Base-by-base conservation (phyloP, 768 basidiomycete genomes). In the Trametes coccinea region DNA sequence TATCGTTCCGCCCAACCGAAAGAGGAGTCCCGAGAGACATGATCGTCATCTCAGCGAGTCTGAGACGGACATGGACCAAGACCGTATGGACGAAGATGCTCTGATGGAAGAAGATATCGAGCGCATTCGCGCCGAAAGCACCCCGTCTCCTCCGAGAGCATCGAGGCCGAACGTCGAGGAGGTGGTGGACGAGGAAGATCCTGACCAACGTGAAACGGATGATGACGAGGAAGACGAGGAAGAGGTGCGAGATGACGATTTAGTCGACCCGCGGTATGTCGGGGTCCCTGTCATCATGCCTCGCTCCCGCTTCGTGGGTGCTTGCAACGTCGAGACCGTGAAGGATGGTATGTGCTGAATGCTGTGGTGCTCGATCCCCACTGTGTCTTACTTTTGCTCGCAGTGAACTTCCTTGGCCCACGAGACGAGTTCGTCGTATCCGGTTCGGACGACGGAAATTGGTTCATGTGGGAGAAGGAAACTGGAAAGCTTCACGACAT, bases 401-500 rank as follows among this genome's bases (percentile, higher is more conserved):
- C 34, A 93, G 93, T 93, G 40, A 95, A 92, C 71, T 95, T 92
- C 71, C 74, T 95, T 41, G 93, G 93, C 0, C 86, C 88, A 5
- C 74, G 75, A 45, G 89, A 93, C 55, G 89, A 95, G 72, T 90
- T 81, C 59, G 82, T 95, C 22, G 79, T 84, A 11, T 93, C 92
- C 27, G 93, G 93, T 6, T 92, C 89, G 4, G 93, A 96, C 68
- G 92, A 94, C 64, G 90, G 90, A 1, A 87, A 91, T 70, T 87
- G 90, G 73, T 96, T 96, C 71, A 78, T 95, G 13, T 96, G 93
- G 93, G 78, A 84, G 61, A 95, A 95, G 69, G 72, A 75, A 16
- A 81, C 81, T 14, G 87, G 85, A 0, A 72, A 72, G 11, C 73
- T 95, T 9, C 83, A 85, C 56, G 90, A 89, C 13, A 85, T 96